Base-by-base conservation (phyloP, 345 rosid genomes). In the Brassica juncea region DNA sequence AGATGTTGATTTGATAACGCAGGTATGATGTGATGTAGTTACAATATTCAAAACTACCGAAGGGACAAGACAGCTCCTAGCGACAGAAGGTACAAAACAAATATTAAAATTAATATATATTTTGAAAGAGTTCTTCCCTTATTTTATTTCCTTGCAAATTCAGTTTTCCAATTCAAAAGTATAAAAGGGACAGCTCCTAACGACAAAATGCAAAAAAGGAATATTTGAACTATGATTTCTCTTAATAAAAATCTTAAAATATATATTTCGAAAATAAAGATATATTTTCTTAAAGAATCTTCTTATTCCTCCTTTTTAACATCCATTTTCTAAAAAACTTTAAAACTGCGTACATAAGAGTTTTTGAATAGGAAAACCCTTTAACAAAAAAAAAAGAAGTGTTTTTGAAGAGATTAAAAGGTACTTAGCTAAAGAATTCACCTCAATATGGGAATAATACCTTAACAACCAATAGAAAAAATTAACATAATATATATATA, bases 131-230 rank as follows among this genome's bases (percentile, higher is more conserved):
- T 19, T 58, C 30, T 55, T 32, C 2, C 32, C 11, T 10, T n/a
- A 52, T 21, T 58, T 10, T n/a, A 52, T 21, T 58, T 59, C 30
- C 23, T 14, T 58, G 39, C n/a, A 8, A 27, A 76, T 68, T 44
- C 44, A 57, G 0, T 27, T 10, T 67, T 67, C 66, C 10, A 42
- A 14, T 19, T 59, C 21, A 59, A 31, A 74, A 16, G 9, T 70
- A 11, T 49, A 6, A 77, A 64, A 78, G 47, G 42, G 82, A 72
- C 77, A 72, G 8, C 69, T 67, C 77, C 69, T 67, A 44, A n/a
- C 32, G 73, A 73, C 77, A 78, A 72, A 72, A 72, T 59, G 68
- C 61, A 72, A 57, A 71, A 57, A 54, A 52, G 58, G 58, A 54
- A 54, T 54, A 54, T 54, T 16, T 54, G 25, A n/a, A 54, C 60